Conservation (phyloP, 2,329 filamentous ascomycete species). For the Zasmidium angulare region DNA sequence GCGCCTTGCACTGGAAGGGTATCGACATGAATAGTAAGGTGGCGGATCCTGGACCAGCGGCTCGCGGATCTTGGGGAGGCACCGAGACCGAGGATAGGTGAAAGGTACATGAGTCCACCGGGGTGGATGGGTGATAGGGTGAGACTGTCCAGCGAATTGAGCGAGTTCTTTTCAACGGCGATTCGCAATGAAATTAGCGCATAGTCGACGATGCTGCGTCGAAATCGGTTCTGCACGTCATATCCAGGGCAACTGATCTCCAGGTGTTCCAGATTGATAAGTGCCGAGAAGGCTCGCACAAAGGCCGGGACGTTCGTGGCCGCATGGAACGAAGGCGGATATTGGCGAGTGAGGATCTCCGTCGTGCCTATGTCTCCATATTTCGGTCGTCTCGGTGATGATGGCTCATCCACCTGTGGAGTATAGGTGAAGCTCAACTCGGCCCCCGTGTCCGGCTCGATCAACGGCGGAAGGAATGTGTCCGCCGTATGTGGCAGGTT, state of each 20-base stretch:
- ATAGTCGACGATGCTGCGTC: conserved; percentile 80
- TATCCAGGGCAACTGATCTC: conserved; percentile 75
- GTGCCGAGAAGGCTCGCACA: conserved; percentile 67
- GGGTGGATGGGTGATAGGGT: conserved; percentile 74
- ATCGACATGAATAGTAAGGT: conserved; percentile 68
- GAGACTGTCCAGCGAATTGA: conserved; percentile 66
- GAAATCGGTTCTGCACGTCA: conserved; percentile 64
- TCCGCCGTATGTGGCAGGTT: conserved; percentile 72
- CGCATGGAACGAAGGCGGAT: conserved; percentile 84
- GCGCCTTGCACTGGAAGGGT: conserved; percentile 25
- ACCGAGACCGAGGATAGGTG: conserved; percentile 72
- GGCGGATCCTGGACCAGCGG: conserved; percentile 75
- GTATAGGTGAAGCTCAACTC: conserved; percentile 81
- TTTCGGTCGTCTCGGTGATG: conserved; percentile 65
- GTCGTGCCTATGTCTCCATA: conserved; percentile 78
- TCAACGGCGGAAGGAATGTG: conserved; percentile 80
- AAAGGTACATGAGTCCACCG: conserved; percentile 73
- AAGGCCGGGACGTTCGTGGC: conserved; percentile 86
- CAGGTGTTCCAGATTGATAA: conserved; percentile 71
- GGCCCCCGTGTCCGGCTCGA: conserved; percentile 72
- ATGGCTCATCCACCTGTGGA: conserved; percentile 61
- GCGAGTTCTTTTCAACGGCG: conserved; percentile 70
- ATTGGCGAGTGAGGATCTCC: conserved; percentile 80
- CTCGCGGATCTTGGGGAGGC: conserved; percentile 68
- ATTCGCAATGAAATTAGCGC: conserved; percentile 84